Evolutionary conservation across 2,329 filamentous ascomycete species (phyloP).

Genomic region (Aspergillus felis): DNA sequence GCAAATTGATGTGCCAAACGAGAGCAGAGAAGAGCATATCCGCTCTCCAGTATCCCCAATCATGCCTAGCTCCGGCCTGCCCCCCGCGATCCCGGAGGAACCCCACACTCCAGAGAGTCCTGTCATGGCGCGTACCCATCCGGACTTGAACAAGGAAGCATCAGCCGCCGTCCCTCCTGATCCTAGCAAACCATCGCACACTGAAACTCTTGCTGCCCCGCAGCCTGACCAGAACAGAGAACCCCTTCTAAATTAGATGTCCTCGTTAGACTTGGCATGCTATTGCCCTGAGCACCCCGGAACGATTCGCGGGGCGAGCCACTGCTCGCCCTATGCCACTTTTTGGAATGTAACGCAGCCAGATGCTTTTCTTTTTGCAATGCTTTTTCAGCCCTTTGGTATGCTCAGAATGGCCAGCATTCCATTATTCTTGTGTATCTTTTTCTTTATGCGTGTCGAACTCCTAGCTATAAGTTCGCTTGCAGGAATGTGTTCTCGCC

Average conservation of each 20-base stretch:
- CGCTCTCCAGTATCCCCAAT: conserved; percentile 27
- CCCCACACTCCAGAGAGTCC: conserved; percentile 26
- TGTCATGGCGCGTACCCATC: conserved; percentile 3
- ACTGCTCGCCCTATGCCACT: background rate
- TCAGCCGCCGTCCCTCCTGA: background rate
- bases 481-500: background rate
- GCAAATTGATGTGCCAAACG: conserved; percentile 22
- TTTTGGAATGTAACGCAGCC: background rate
- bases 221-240: background rate
- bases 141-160: conserved; percentile 6
- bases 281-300: background rate
- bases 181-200: background rate
- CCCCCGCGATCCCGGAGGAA: conserved; percentile 33
- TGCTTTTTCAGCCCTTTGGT: background rate
- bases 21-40: conserved; percentile 18
- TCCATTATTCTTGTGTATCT: background rate
- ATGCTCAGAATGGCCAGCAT: background rate
- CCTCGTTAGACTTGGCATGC: background rate
- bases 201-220: background rate
- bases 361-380: background rate
- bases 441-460: background rate
- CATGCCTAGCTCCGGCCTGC: conserved; percentile 26
- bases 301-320: background rate
- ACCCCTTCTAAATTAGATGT: background rate
- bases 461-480: background rate